phyloP scores from a whole-genome alignment of 495 filamentous ascomycete species.

The Talaromyces nanjingensis region DNA sequence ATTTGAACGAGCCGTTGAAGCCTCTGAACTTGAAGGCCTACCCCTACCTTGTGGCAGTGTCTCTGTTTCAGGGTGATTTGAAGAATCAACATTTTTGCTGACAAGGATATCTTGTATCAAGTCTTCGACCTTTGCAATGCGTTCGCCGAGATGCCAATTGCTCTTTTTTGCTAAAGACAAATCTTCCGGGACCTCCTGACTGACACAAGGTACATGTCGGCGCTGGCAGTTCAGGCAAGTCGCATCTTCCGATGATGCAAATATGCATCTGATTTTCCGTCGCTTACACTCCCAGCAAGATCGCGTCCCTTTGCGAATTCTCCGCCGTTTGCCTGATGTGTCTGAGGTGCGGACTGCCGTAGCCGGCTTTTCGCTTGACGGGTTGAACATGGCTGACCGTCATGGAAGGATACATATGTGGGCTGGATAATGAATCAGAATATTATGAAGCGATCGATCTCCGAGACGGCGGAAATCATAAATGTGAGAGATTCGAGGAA shows the following conservation, averaged over 20 bases:
- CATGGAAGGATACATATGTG: neutral
- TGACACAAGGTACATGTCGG: slow-evolving; percentile 28
- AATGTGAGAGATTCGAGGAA: neutral
- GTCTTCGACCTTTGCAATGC: slow-evolving; percentile 23
- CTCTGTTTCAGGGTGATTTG: neutral
- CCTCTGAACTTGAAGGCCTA: neutral
- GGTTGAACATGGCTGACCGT: neutral
- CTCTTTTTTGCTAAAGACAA: slow-evolving; percentile 10
- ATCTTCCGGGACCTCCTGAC: slow-evolving; percentile 33
- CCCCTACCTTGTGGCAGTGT: neutral
- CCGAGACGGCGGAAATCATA: neutral
- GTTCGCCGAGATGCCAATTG: slow-evolving; percentile 17
- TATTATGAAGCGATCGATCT: neutral
- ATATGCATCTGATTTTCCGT: slow-evolving; percentile 41
- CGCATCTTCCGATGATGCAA: slow-evolving; percentile 18
- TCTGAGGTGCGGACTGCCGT: neutral
- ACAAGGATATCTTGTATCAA: neutral
- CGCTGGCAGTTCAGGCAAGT: slow-evolving; percentile 37
- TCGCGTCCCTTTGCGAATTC: slow-evolving; percentile 40
- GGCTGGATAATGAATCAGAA: neutral
- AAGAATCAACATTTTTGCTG: neutral
- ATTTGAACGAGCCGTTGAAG: neutral
- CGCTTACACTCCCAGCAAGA: slow-evolving; percentile 49
- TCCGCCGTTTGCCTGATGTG: slow-evolving; percentile 15
- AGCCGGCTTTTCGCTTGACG: neutral